phyloP scores from a whole-genome alignment of 2,329 filamentous ascomycete genomes.

The Clonostachys chloroleuca region DNA sequence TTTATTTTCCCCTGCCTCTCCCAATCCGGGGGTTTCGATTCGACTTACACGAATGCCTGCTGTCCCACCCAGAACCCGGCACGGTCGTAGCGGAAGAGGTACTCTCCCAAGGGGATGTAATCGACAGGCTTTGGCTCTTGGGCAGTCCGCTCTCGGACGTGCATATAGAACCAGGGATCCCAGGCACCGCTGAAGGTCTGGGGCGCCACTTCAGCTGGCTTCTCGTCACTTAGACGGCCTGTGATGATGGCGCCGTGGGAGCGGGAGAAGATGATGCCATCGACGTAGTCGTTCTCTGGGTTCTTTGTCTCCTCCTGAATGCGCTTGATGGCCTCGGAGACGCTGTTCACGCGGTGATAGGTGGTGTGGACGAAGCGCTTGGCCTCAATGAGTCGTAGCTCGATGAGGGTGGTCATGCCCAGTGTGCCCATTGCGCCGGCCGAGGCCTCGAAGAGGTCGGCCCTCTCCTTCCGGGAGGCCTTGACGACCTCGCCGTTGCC shows the following conservation, averaged over 20 bases:
- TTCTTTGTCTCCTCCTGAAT: conserved; percentile 41
- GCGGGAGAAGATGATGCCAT: conserved; percentile 63
- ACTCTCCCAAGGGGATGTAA: conserved; percentile 64
- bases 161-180: conserved; percentile 77
- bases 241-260: conserved; percentile 63
- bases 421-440: conserved; percentile 65
- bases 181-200: conserved; percentile 55
- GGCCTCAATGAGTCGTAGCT: conserved; percentile 58
- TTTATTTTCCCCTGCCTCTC: too few species aligned
- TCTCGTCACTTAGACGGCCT: conserved; percentile 54
- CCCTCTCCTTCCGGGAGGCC: conserved; percentile 32
- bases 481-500: conserved; percentile 60
- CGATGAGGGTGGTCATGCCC: conserved; percentile 62
- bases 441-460: conserved; percentile 61
- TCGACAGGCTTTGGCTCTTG: conserved; percentile 27
- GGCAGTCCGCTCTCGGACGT: conserved; percentile 44
- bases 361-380: conserved; percentile 57
- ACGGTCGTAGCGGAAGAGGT: conserved; percentile 73
- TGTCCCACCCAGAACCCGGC: conserved; percentile 71
- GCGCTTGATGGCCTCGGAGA: conserved; percentile 39
- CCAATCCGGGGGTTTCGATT: too few species aligned
- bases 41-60: conserved; percentile 43
- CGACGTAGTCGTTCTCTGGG: conserved; percentile 61
- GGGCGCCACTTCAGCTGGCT: conserved; percentile 25
- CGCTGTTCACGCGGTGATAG: conserved; percentile 50